Base-by-base conservation (phyloP, 371 early-diverging fungal genomes). In the Mucor indicus region DNA sequence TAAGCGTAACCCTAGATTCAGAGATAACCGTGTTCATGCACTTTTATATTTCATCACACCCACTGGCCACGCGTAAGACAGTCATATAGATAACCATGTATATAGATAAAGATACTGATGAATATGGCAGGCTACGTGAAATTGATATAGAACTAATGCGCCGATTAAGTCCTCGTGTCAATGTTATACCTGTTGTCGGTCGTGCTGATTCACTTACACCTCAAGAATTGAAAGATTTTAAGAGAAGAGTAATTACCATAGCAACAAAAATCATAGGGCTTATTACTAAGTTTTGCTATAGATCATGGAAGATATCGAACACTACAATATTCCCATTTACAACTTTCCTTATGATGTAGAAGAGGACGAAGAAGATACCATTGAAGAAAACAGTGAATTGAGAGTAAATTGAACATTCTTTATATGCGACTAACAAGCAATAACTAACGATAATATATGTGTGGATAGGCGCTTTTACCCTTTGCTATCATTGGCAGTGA, bases 71-170 rank as follows among this genome's bases (percentile, higher is more conserved):
- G 87, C 81, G 82, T 81, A 33, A 33, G n/a, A 29, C 30, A 29
- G 30, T 8, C 30, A 8, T 29, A 12, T 12, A 8, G 12, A 29
- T 36, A 19, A 21, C 20, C 48, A 8, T 19, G 13, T 38, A 5
- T 40, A 36, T 40, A 16, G 16, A 32, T 27, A n/a, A n/a, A 32
- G 44, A 23, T 23, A 23, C 29, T 40, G 35, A 12, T 6, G 12
- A 11, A 5, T n/a, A 15, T 29, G n/a, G 3, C 60, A 89, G 93
- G 17, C 77, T 98, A 48, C 86, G 97, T 41, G 96, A 98, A 62
- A 83, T 97, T 42, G 98, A 98, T 68, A 96, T 98, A 61, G 97
- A 98, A 68, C 78, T 97, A 53, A 96, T 98, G 96, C 86, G 86
- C 58, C 80, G 90, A 1, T 68, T 98, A 42, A 90, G 93, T 40